Base-by-base conservation (phyloP, 306 rosid species). In the Lathyrus sativus region DNA sequence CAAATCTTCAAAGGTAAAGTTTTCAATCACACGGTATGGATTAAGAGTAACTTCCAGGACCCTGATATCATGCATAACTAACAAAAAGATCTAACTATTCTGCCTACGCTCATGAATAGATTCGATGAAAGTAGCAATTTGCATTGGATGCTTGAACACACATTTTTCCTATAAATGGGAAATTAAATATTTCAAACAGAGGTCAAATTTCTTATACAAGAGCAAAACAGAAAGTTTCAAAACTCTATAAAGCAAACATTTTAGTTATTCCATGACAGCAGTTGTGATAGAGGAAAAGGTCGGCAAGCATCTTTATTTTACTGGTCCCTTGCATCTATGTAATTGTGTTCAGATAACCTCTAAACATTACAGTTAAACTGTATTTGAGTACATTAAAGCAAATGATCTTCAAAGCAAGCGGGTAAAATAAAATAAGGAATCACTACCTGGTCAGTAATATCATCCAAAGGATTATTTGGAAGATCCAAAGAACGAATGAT, bases 401-500 rank as follows among this genome's bases (percentile, higher is more conserved):
- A 29, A 57, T 28, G 31, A 49, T 64, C 39, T 69, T 13, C 62
- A 73, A 57, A 68, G 55, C 33, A 66, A 64, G 41, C 19, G 42
- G 38, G 17, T 28, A 13, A 13, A 71, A 67, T 62, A 18, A 26
- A 76, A 51, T 62, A 72, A 50, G 68, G 59, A 49, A 66, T 42
- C 46, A 62, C 73, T 78, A 88, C 99, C 99, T 90, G 99, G 76
- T 93, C 99, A 74, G 89, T 81, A 67, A 93, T 87, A 80, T 93
- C 99, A 75, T 93, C 99, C 84, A 93, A 74, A 68, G 99, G 99
- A 79, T 93, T 93, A 73, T 90, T 90, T 39, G 99, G 99, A 78
- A 93, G 97, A 84, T 81, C 84, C 91, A 93, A 80, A 12, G 96
- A 70, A 72, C 99, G 97, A 76, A 93, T 78, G 22, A 88, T 85